Evolutionary conservation across 805 yeast species (phyloP), one percentile per base, ranked within the genome.

Genomic region (Metschnikowia colocasiae): DNA sequence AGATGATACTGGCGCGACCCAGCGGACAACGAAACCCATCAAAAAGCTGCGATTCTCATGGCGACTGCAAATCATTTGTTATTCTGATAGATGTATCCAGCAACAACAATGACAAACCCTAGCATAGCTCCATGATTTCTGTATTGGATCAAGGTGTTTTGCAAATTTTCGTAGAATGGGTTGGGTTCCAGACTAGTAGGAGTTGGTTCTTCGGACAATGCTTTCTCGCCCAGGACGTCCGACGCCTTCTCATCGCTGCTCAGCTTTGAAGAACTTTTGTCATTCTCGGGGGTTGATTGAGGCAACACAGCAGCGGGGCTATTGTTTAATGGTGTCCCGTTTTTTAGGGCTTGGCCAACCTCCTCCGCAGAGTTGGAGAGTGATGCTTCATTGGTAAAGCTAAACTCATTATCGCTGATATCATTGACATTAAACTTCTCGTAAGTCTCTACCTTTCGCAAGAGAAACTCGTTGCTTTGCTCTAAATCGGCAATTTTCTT

Each of bases 71-170:
- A 16, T 40, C 22, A 43, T 26, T 40, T 33, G 12, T 50, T 40
- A 18, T 33, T 47, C 46, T 49, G 51, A 43, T 53, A 53, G 8
- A 52, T 16, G 30, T 51, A 49, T 10, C 57, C 57, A 4, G 55
- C 55, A 25, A 53, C 48, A 10, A 51, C 55, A 13, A 53, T 53
- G 9, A 45, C 16, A 10, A 51, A 27, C 8, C 57, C 57, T 13
- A 50, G 37, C 30, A 46, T 30, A 26, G 45, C 45, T 3, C 55
- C 57, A 16, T 51, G 54, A 40, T 47, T 52, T 20, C 40, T 45
- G 43, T 52, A 52, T 12, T 42, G 48, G 9, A 23, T 15, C n/a
- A 51, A 26, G 18, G 33, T 39, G 37, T 43, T 43, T 12, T 44
- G 40, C n/a, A 51, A 20, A 15, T 43, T 47, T 4, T 41, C 35